phyloP scores from a whole-genome alignment of 1,139 yeast genomes.

The Candida sojae region DNA sequence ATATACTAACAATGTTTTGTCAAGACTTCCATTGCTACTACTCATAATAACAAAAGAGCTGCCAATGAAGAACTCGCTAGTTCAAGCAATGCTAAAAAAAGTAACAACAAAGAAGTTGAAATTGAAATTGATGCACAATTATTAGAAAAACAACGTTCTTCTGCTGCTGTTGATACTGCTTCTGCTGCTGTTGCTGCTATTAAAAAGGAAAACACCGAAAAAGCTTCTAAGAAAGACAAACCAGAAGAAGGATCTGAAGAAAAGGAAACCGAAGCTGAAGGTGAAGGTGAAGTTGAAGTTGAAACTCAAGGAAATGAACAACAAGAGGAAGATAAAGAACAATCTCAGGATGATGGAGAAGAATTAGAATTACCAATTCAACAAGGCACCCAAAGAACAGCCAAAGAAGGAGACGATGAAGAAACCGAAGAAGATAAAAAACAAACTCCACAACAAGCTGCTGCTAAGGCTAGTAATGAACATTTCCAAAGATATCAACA shows the following conservation, averaged over 20 bases:
- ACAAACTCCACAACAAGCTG: background rate
- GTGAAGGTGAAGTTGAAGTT: too few relatives aligned
- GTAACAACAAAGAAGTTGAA: constrained; percentile 25
- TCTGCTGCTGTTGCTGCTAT: constrained; percentile 18
- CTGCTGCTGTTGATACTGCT: constrained; percentile 19
- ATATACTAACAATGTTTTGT: too few relatives aligned
- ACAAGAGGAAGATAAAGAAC: background rate
- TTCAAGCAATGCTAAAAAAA: constrained; percentile 25
- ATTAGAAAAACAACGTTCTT: constrained; percentile 46
- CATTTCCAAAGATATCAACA: constrained; percentile 1
- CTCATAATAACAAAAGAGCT: constrained; percentile 25
- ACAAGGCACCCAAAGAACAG: constrained; percentile 1
- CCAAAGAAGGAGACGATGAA: constrained; percentile 11
- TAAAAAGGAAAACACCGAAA: constrained; percentile 26
- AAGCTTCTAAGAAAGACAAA: constrained; percentile 4
- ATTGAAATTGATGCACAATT: constrained; percentile 51
- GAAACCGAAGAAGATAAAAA: constrained; percentile 1
- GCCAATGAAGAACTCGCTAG: constrained; percentile 22
- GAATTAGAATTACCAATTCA: background rate
- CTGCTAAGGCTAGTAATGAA: constrained; percentile 2
- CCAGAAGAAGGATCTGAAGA: background rate
- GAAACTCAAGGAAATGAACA: background rate
- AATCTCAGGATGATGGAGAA: background rate
- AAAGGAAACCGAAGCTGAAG: background rate
- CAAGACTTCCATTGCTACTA: too few relatives aligned